Percentiles rank a stretch among this genome's conserved stretches.
Evolutionary conservation across 2,329 filamentous ascomycete genomes (phyloP).

Genomic region (Lachnellula willkommii): DNA sequence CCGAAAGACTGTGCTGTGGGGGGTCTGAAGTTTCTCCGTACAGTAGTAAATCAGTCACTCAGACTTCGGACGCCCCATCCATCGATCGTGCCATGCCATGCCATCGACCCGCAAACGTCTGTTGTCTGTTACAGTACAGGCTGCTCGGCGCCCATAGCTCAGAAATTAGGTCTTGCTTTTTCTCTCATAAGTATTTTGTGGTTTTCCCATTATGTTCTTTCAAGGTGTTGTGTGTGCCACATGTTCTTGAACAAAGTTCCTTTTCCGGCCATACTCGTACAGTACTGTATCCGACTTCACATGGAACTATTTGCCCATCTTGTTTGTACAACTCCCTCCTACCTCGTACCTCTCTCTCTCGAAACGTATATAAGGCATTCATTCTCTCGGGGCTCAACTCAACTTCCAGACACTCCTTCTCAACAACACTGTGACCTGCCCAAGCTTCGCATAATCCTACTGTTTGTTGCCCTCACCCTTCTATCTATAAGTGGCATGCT

Average conservation of each 20-base stretch:
- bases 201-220: conserved; percentile 12
- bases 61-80: conserved; percentile 14
- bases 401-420: background rate
- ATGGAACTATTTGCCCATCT: conserved; percentile 7
- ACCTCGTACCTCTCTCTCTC: conserved; percentile 5
- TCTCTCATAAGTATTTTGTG: conserved; percentile 23
- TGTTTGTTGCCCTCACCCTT: background rate
- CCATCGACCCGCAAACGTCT: conserved; percentile 6
- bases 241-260: conserved; percentile 17
- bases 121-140: conserved; percentile 20
- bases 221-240: conserved; percentile 5
- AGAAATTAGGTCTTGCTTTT: conserved; percentile 8
- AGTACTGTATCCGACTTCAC: conserved; percentile 2
- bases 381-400: background rate
- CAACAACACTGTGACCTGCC: background rate
- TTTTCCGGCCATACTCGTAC: conserved; percentile 12
- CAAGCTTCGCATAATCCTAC: background rate
- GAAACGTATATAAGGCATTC: conserved; percentile 14
- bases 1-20: conserved; percentile 6
- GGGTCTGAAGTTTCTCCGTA: conserved; percentile 8
- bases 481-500: background rate
- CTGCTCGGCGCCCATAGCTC: conserved; percentile 24
- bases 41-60: conserved; percentile 10
- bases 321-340: conserved; percentile 4
- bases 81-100: conserved; percentile 11